A percentile compares a stretch with the other conserved stretches of the same genome.
phyloP scores from a whole-genome alignment of 495 filamentous ascomycete species.

The Lophiostoma macrostomum region DNA sequence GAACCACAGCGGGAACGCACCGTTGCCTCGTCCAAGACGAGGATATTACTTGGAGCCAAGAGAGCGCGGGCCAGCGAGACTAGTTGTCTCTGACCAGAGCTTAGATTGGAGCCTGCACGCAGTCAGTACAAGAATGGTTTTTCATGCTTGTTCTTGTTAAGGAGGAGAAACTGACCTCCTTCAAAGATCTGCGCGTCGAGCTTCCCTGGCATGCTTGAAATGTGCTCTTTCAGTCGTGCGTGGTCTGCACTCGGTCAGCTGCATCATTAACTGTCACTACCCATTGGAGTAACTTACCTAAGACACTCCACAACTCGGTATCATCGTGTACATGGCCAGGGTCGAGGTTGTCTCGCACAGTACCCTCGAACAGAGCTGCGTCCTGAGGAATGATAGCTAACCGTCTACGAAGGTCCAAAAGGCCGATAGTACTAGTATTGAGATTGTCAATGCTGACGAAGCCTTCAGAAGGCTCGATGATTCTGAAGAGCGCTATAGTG shows the following conservation, averaged over 20 bases:
- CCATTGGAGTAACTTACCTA: slow-evolving; percentile 60
- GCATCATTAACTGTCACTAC: not conserved
- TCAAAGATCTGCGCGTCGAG: slow-evolving; percentile 89
- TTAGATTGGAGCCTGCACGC: slow-evolving; percentile 61
- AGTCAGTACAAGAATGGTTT: not conserved
- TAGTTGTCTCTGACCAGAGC: slow-evolving; percentile 87
- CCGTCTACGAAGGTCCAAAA: slow-evolving; percentile 82
- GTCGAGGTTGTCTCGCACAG: slow-evolving; percentile 93
- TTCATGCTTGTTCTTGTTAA: not conserved
- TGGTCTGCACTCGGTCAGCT: slow-evolving; percentile 62
- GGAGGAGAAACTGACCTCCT: slow-evolving; percentile 65
- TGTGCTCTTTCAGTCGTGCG: slow-evolving; percentile 87
- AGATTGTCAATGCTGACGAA: slow-evolving; percentile 84
- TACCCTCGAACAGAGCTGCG: slow-evolving; percentile 94
- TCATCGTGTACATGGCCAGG: slow-evolving; percentile 94
- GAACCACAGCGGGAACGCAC: slow-evolving; percentile 37
- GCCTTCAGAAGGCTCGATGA: slow-evolving; percentile 82
- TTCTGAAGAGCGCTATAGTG: slow-evolving; percentile 89
- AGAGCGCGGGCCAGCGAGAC: slow-evolving; percentile 90
- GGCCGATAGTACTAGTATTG: slow-evolving; percentile 85
- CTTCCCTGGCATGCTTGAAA: slow-evolving; percentile 80
- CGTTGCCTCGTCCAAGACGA: slow-evolving; percentile 96
- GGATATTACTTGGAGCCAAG: slow-evolving; percentile 91
- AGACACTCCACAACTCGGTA: slow-evolving; percentile 94
- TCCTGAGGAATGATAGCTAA: slow-evolving; percentile 98